Evolutionary conservation across 495 filamentous ascomycete genomes (phyloP).

Genomic region (Antarctomyces pellizariae): DNA sequence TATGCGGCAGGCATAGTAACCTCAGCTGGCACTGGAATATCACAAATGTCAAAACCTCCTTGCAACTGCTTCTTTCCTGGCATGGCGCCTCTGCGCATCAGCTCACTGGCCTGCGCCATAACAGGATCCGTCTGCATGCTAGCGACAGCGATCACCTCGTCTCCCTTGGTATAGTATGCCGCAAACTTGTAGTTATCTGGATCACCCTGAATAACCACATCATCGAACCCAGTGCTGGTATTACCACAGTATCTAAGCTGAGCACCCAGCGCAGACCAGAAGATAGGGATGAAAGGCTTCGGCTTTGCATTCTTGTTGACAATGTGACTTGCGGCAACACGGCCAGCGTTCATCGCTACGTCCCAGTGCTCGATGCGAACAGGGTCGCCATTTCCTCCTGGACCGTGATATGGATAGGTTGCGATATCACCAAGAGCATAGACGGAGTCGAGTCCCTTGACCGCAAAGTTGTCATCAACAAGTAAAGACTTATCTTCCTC

Average conservation of each 20-base stretch:
- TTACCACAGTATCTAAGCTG: constrained; percentile 88
- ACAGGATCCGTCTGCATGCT: constrained; percentile 78
- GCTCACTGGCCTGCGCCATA: constrained; percentile 59
- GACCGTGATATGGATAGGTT: constrained; percentile 81
- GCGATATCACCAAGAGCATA: constrained; percentile 94
- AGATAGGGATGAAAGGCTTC: constrained; percentile 70
- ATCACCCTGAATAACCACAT: constrained; percentile 52
- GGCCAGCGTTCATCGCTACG: constrained; percentile 81
- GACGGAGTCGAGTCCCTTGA: constrained; percentile 51
- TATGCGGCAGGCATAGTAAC: constrained; percentile 20
- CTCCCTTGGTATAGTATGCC: constrained; percentile 71
- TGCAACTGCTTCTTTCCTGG: constrained; percentile 53
- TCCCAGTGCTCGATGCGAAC: constrained; percentile 92
- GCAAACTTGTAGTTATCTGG: constrained; percentile 64
- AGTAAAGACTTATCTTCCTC: constrained; percentile 61
- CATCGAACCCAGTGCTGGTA: constrained; percentile 59
- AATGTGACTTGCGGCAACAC: constrained; percentile 53
- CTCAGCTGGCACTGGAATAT: constrained; percentile 21
- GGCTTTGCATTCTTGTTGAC: constrained; percentile 31
- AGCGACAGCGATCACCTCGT: constrained; percentile 77
- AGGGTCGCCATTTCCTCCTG: constrained; percentile 44
- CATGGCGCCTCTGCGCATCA: constrained; percentile 73
- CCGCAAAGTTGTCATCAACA: constrained; percentile 53
- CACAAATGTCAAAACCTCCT: constrained; percentile 49
- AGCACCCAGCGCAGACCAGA: constrained; percentile 80